Base-by-base conservation (phyloP, 176 grass and related monocot species). In the Guadua angustifolia region DNA sequence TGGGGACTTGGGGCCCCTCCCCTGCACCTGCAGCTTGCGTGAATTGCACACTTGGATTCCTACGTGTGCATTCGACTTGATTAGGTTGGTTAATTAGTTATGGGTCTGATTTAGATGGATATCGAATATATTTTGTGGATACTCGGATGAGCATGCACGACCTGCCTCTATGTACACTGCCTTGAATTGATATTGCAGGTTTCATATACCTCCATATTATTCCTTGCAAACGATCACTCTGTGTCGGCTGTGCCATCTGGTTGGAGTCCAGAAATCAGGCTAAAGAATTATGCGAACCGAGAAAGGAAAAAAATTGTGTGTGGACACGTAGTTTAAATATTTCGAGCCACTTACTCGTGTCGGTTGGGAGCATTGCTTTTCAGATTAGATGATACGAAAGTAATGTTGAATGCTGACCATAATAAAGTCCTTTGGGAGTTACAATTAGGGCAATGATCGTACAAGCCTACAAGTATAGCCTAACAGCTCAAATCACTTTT, bases 11-110 rank as follows among this genome's bases (percentile, higher is more conserved):
- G 59, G 59, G 59, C 15, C 59, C 24, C 59, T 62, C 59, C 57
- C 59, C 59, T 26, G 5, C 59, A 14, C 59, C 42, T 2, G 57
- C 24, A 49, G 25, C 76, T 77, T 77, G 75, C 75, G 40, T 62
- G 39, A 39, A 17, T 18, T 25, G 74, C 74, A 44, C 36, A 40
- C 35, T 14, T 13, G 46, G 49, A 75, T 75, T 33, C 12, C 42
- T 15, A 29, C 18, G 24, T 25, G 13, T 6, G 15, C 7, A 18
- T 22, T 7, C 4, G 33, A 43, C 55, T 4, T 17, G 6, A 46
- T 0, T 74, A 18, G 33, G 9, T 57, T 75, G 18, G 32, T 75
- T 57, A 33, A 4, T 24, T 53, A 9, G 46, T 53, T 52, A 42
- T 42, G 16, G 49, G 6, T 58, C 55, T 58, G 55, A 58, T 58